Evolutionary conservation across 148 eudicot genomes (phyloP), one percentile per base, ranked within the genome.

Genomic region (Hydrangea macrophylla): DNA sequence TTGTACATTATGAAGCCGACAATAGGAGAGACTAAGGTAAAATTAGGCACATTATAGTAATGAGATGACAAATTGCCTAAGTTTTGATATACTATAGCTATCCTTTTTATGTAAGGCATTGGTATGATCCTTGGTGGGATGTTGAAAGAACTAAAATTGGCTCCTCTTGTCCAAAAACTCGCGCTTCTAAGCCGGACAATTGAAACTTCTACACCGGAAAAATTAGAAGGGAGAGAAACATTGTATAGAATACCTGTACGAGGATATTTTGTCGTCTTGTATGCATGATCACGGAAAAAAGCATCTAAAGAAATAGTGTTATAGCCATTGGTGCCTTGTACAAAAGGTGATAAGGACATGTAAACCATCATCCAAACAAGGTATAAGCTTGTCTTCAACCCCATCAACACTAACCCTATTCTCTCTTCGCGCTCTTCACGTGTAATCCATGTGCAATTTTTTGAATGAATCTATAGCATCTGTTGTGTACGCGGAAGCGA

Each of bases 21-120:
- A 3, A 92, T 77, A 12, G 86, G 72, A 13, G 92, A 58, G 6
- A 88, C 62, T 58, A 88, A 55, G 2, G 79, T 78, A 57, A 80
- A 76, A 33, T 85, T 84, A 0, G 90, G 87, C 23, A 92, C 76
- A 5, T 79, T 67, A 50, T 78, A 80, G 64, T 88, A 92, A 50
- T 62, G 57, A 17, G 82, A 58, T 28, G 98, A 92, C 80, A 72
- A 81, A 73, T 88, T 92, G 24, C 94, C 90, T 1, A 92, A 75
- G 27, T 88, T 81, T 64, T 83, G 90, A 77, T 75, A 84, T 53
- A 88, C 66, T 3, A 92, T 32, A 42, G 74, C 87, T 15, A 90
- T 36, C 70, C 94, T 83, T 28, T 45, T 82, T 6, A 72, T 81
- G 64, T 62, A 79, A n/a, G 91, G 96, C 28, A 54, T 8, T 36